Evolutionary conservation across 352 stramenopile species (phyloP).

Genomic region (Phytophthora ramorum): DNA sequence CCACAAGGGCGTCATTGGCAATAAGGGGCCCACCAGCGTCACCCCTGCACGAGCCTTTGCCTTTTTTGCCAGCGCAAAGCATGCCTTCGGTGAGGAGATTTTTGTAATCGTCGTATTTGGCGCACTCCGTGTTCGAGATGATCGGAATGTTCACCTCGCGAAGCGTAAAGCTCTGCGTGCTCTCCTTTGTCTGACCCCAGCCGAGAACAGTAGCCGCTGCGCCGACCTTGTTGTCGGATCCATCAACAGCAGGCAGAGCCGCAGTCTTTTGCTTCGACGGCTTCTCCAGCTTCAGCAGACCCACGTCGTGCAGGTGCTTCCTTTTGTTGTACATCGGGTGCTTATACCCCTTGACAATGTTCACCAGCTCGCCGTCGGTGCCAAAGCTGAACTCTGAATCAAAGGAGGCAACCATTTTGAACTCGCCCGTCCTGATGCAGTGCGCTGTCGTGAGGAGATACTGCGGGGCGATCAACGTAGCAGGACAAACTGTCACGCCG

Average conservation of each 20-base stretch:
- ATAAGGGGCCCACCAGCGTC: constrained; percentile 70
- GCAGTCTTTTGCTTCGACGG: constrained; percentile 42
- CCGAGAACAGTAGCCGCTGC: constrained; percentile 55
- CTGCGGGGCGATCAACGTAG: constrained; percentile 60
- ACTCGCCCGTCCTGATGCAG: constrained; percentile 56
- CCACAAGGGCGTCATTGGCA: constrained; percentile 50
- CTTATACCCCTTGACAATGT: constrained; percentile 30
- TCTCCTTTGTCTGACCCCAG: constrained; percentile 59
- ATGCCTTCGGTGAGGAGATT: constrained; percentile 61
- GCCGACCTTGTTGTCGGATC: constrained; percentile 55
- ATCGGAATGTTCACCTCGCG: constrained; percentile 60
- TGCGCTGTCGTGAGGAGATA: constrained; percentile 78
- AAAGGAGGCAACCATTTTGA: constrained; percentile 35
- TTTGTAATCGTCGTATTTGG: constrained; percentile 49
- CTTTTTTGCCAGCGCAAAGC: constrained; percentile 61
- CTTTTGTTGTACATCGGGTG: constrained; percentile 40
- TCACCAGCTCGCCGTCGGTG: constrained; percentile 28
- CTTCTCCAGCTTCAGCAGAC: constrained; percentile 59
- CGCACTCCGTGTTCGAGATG: constrained; percentile 57
- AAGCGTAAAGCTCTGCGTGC: constrained; percentile 42
- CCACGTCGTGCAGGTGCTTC: constrained; percentile 49
- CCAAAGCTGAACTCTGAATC: constrained; percentile 31
- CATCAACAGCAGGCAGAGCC: constrained; percentile 45
- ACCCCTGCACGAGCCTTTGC: constrained; percentile 65
- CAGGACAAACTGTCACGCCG: constrained; percentile 60